Conservation (phyloP, 2,329 filamentous ascomycete species). For the Cladophialophora psammophila region DNA sequence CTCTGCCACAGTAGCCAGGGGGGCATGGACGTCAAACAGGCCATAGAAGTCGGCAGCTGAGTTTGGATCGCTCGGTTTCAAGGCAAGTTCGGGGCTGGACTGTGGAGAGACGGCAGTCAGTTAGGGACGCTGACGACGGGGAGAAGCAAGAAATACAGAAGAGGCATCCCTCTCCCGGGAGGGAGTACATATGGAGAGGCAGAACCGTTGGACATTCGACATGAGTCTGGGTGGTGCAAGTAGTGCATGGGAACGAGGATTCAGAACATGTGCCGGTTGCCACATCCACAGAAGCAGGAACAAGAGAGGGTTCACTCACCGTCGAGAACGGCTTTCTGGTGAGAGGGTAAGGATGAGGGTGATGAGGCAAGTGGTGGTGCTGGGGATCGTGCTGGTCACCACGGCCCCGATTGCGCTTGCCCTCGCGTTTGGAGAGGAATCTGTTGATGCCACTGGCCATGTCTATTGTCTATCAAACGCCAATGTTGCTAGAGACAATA, state of each 20-base stretch:
- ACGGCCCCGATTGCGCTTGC: conserved; percentile 38
- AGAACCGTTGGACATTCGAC: conserved; percentile 30
- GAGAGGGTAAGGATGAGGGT: conserved; percentile 8
- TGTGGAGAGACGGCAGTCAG: conserved; percentile 30
- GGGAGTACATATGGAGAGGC: conserved; percentile 32
- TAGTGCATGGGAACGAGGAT: neutral
- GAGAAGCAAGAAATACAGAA: conserved; percentile 29
- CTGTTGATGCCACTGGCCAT: conserved; percentile 53
- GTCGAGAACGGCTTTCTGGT: conserved; percentile 24
- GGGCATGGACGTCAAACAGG: conserved; percentile 33
- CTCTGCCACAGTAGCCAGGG: conserved; percentile 26
- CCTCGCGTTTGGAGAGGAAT: conserved; percentile 52
- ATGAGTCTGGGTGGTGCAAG: conserved; percentile 36
- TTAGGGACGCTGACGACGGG: conserved; percentile 13
- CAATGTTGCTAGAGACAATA: neutral
- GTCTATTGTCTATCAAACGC: neutral
- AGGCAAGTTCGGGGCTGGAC: conserved; percentile 32
- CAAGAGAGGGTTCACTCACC: conserved; percentile 23
- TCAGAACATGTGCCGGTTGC: conserved; percentile 8
- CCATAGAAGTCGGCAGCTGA: conserved; percentile 39
- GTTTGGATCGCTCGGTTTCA: conserved; percentile 29
- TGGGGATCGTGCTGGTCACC: conserved; percentile 17
- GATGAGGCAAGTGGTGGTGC: conserved; percentile 12
- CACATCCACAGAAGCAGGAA: conserved; percentile 6
- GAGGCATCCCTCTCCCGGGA: conserved; percentile 25